Evolutionary conservation across 73 alveolate genomes (phyloP).

Genomic region (Paraurostyla sp.): DNA sequence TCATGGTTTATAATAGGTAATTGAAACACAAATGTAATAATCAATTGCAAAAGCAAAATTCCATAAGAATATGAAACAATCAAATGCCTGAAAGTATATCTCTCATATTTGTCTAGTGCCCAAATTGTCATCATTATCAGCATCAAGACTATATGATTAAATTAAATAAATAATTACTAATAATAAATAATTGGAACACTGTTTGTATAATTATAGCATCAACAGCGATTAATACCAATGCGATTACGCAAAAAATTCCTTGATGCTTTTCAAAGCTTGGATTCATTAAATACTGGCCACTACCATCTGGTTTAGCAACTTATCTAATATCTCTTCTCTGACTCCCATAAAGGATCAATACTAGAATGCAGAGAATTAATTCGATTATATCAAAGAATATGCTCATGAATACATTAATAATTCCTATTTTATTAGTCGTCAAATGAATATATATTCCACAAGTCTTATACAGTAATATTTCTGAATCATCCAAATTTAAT

Average conservation of each 20-base stretch:
- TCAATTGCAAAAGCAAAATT: not conserved
- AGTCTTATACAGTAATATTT: not conserved
- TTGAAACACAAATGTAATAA: constrained; percentile 16
- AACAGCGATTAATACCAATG: not conserved
- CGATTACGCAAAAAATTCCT: not conserved
- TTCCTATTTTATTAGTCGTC: not conserved
- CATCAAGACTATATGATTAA: not conserved
- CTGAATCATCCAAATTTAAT: not conserved
- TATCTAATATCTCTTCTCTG: constrained; percentile 6
- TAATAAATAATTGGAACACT: not conserved
- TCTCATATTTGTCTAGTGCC: constrained; percentile 35
- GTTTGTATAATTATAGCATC: constrained; percentile 37
- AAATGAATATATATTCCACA: constrained; percentile 34
- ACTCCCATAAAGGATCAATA: constrained; percentile 7
- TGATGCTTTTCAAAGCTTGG: not conserved
- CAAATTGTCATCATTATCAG: constrained; percentile 34
- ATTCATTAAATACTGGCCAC: not conserved
- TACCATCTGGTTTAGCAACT: not conserved
- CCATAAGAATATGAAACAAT: not conserved
- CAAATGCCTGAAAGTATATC: not conserved
- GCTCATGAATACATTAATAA: constrained; percentile 14
- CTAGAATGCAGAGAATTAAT: constrained; percentile 8
- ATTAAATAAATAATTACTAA: not conserved
- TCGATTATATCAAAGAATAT: constrained; percentile 34
- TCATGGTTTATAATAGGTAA: not conserved